Base-by-base conservation (phyloP, 1,284 basidiomycete species). In the Tilletia horrida region DNA sequence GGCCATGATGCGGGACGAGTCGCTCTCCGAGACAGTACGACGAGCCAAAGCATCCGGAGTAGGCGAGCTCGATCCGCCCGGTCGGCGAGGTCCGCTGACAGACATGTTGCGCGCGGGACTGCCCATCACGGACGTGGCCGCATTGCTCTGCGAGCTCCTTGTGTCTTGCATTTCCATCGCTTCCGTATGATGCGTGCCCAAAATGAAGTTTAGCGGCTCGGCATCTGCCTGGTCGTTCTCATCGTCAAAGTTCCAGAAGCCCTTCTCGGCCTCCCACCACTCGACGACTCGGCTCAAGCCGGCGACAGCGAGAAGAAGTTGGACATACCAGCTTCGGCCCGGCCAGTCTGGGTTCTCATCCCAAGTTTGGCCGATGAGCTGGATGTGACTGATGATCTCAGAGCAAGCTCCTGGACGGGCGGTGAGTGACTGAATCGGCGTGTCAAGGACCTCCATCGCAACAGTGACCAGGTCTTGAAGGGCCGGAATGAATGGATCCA, bases 201-300 rank as follows among this genome's bases (percentile, higher is more conserved):
- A 67, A 29, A 72, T 71, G 71, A 78, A 78, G 55, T 70, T 67
- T 43, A 77, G 72, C 11, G 76, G 74, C 64, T 78, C 88, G 7
- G 69, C 72, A 68, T 86, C 84, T 62, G 74, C 71, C 48, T 83
- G 83, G 65, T 93, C 91, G 64, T 83, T n/a, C 42, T 93, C 91
- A 69, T 95, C 93, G 80, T 94, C 91, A 79, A 97, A 97, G 79
- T 97, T 97, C 96, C 96, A 99, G 83, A 98, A 98, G 71, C 94
- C 92, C 80, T 95, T 95, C 84, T 98, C 96, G n/a, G 95, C 95
- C 61, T 97, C 93, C 95, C 95, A 99, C 96, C 96, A 99, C 80
- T 98, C 96, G 68, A 97, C 89, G 31, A 98, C 95, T 67, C 96
- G 90, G 81, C 90, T 92, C 69, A 99, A 88, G 75, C 91, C 92